phyloP scores from a whole-genome alignment of 495 filamentous ascomycete genomes.

The Neurospora terricola region DNA sequence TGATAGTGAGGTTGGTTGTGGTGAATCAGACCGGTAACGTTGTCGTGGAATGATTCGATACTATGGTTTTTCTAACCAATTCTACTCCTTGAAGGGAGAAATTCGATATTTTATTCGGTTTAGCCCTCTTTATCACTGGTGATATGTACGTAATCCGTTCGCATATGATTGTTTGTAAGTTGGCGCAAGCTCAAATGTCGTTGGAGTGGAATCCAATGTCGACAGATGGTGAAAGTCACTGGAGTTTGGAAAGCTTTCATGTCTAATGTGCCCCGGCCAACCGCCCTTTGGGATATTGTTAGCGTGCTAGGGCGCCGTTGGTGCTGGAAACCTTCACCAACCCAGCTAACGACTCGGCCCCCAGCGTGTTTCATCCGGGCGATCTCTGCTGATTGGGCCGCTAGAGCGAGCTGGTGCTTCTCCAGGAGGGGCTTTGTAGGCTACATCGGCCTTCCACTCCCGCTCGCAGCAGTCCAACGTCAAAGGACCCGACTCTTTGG shows the following conservation, averaged over 20 bases:
- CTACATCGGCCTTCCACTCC: not conserved
- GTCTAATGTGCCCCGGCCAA: not conserved
- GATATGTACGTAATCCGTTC: not conserved
- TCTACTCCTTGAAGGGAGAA: not conserved
- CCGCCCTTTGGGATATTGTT: not conserved
- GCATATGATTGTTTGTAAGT: not conserved
- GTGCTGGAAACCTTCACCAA: not conserved
- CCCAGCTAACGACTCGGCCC: not conserved
- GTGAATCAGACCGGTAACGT: not conserved
- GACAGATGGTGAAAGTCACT: not conserved
- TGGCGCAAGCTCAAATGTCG: not conserved
- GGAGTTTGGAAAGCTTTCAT: not conserved
- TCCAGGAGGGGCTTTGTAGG: not conserved
- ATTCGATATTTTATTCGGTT: not conserved
- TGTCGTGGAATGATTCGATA: not conserved
- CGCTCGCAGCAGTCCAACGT: not conserved
- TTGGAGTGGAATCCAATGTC: not conserved
- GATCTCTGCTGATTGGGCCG: not conserved
- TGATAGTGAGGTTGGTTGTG: not conserved
- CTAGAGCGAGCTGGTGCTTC: not conserved
- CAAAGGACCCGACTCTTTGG: not conserved
- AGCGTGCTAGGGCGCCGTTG: not conserved
- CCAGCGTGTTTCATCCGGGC: not conserved
- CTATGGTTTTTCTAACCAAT: not conserved
- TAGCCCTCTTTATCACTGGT: not conserved